phyloP scores from a whole-genome alignment of 192 early-diverging fungal genomes.

The Jimgerdemannia flammicorona region DNA sequence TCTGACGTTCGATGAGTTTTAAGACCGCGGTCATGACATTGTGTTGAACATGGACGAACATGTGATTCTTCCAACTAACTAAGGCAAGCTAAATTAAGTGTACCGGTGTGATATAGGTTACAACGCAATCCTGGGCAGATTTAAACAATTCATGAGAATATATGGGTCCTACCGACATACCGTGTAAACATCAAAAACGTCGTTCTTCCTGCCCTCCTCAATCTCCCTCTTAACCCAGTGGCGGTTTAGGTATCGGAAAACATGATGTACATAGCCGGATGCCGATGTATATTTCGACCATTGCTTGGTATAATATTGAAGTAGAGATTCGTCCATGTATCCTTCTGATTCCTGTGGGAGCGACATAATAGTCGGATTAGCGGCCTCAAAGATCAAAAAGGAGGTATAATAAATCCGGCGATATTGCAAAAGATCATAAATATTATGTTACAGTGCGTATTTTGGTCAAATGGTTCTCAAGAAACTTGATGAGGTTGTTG shows the following conservation, averaged over 20 bases:
- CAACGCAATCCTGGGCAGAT: neutral
- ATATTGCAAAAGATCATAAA: conserved; percentile 26
- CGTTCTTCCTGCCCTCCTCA: conserved; percentile 84
- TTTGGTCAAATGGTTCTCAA: conserved; percentile 51
- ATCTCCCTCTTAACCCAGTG: conserved; percentile 97
- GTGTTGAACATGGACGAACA: conserved; percentile 64
- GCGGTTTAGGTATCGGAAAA: conserved; percentile 93
- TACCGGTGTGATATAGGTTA: neutral
- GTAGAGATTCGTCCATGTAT: conserved; percentile 73
- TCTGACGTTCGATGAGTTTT: conserved; percentile 73
- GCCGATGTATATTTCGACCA: conserved; percentile 91
- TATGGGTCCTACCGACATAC: conserved; percentile 44
- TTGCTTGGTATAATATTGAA: conserved; percentile 83
- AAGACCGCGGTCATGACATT: conserved; percentile 77
- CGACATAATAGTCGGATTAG: conserved; percentile 41
- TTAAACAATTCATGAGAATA: conserved; percentile 9
- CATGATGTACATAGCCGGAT: conserved; percentile 79
- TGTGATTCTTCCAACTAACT: conserved; percentile 82
- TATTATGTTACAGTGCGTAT: conserved; percentile 30
- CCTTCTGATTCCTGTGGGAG: conserved; percentile 47
- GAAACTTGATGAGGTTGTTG: conserved; percentile 42
- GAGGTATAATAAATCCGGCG: conserved; percentile 21
- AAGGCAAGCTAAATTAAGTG: conserved; percentile 57
- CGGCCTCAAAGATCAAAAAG: conserved; percentile 30
- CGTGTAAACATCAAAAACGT: conserved; percentile 90